These are phyloP conservation scores for Solanum stenotomum DNA, from an alignment of 257 asterid species.

Conservation along the genomic window DNA sequence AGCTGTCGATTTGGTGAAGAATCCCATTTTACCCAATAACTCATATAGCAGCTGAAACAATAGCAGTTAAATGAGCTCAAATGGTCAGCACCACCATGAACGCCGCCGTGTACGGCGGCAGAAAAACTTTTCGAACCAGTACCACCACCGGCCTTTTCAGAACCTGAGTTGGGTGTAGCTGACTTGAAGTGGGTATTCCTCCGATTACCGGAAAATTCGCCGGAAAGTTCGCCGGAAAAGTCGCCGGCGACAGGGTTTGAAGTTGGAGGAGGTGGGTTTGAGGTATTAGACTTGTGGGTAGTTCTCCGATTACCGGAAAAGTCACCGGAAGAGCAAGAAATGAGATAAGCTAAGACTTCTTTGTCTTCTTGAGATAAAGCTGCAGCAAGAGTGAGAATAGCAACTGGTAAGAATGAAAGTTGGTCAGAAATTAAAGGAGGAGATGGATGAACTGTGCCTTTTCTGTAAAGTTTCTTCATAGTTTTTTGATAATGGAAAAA, in stretches of 20 bases:
- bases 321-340: slow-evolving; percentile 37
- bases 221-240: neutral
- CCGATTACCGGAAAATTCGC: neutral
- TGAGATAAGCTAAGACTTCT: slow-evolving; percentile 57
- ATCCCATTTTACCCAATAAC: slow-evolving; percentile 72
- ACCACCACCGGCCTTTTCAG: neutral
- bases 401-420: slow-evolving; percentile 50
- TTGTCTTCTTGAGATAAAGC: slow-evolving; percentile 48
- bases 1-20: slow-evolving; percentile 62
- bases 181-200: neutral
- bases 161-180: neutral
- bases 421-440: slow-evolving; percentile 54
- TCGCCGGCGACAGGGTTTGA: neutral
- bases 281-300: neutral
- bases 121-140: slow-evolving; percentile 20
- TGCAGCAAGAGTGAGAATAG: slow-evolving; percentile 37
- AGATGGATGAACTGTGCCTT: slow-evolving; percentile 58
- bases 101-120: neutral
- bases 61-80: slow-evolving; percentile 42
- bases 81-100: slow-evolving; percentile 27
- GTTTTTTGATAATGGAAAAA: neutral
- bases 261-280: neutral
- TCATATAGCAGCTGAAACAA: slow-evolving; percentile 69
- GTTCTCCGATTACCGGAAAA: neutral
- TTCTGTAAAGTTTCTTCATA: slow-evolving; percentile 61